Base-by-base conservation (phyloP, 202 grass and related monocot species). In the Dendrocalamus latiflorus region DNA sequence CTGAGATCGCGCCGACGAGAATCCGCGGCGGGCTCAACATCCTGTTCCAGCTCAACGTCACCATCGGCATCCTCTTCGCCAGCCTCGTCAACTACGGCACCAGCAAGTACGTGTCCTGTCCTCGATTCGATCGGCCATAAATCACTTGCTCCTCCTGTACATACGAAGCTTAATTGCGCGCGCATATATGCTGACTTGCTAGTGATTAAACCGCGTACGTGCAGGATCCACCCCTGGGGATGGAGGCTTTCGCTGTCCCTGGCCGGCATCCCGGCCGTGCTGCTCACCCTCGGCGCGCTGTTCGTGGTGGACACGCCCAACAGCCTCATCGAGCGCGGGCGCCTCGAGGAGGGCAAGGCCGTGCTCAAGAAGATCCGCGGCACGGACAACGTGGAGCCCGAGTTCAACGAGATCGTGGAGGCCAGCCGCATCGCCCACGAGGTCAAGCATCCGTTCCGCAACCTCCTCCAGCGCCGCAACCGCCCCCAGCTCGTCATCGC, bases 371-470 rank as follows among this genome's bases (percentile, higher is more conserved):
- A 21, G 74, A 93, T 97, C 58, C 77, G 91, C 1, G 94, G 94
- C 42, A 91, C 81, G 7, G 69, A 89, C 3, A 97, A 93, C 58
- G 89, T 97, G 36, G 94, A 91, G 7, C 86, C 89, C 0, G 94
- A 97, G 73, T 97, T 91, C 84, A 85, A 97, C 68, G 91, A 93
- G 85, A 91, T 93, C 43, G 57, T 91, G 64, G 94, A 91, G 88
- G 94, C 94, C 4, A 93, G 91, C 83, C 88, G 88, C 45, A 41
- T 88, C 11, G 89, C 91, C 1, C 86, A 89, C 0, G 88, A 80
- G 73, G 94, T 93, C 21, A 97, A 97, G 81, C 94, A 93, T 78
- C 94, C 91, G 2, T 97, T 97, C 83, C 86, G 89, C 28, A 97
- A 89, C 94, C 89, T 93, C 6, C 86, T 93, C 7, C 37, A 70